Percentiles rank a stretch among this genome's conserved stretches.
These are phyloP conservation scores for Catharanthus roseus DNA, from an alignment of 257 asterid genomes.

Conservation along the genomic window DNA sequence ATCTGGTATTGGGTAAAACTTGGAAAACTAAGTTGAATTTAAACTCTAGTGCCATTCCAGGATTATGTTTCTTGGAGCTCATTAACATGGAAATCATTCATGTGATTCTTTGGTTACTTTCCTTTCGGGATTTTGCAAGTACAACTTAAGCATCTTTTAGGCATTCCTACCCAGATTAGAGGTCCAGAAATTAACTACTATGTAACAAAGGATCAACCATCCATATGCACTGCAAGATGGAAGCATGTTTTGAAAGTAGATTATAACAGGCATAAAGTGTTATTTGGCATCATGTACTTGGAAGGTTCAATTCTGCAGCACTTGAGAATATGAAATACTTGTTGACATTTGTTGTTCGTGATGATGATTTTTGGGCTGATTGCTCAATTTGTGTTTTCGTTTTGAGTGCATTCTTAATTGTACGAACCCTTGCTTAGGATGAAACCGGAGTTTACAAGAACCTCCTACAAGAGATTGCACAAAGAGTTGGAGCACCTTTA, in stretches of 20 bases:
- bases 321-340: background rate
- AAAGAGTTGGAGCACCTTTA: slow-evolving; percentile 76
- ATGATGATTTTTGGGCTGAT: background rate
- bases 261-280: too few relatives aligned
- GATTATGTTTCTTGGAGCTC: background rate
- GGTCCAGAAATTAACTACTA: too few relatives aligned
- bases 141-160: background rate
- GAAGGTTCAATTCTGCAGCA: background rate
- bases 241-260: too few relatives aligned
- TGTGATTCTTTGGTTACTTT: background rate
- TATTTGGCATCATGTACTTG: background rate
- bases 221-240: too few relatives aligned
- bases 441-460: slow-evolving; percentile 86
- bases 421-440: slow-evolving; percentile 36
- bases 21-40: background rate
- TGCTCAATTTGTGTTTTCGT: background rate
- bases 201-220: too few relatives aligned
- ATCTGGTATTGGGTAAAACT: background rate
- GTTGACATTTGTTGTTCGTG: background rate
- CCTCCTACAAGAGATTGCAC: slow-evolving; percentile 76
- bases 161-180: background rate
- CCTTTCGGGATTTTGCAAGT: background rate
- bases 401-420: background rate
- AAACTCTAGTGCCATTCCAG: background rate
- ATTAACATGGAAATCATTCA: background rate